Percentiles rank a stretch among this genome's conserved stretches.
phyloP scores from a whole-genome alignment of 2,329 filamentous ascomycete species.

The Penicillium verrucosum region DNA sequence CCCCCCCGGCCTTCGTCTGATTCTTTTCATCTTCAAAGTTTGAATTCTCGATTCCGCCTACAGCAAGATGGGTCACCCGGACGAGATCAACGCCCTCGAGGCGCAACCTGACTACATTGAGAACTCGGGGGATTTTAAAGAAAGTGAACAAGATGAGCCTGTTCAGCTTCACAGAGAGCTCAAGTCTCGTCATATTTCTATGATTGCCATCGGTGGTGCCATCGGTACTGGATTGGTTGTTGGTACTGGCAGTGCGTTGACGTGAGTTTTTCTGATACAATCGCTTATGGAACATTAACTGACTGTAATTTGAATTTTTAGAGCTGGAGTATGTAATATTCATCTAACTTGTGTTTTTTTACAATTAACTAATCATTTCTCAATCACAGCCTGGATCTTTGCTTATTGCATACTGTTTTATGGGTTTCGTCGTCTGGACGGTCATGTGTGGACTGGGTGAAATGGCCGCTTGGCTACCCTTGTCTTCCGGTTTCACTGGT shows the following conservation, averaged over 20 bases:
- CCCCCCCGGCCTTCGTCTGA: not conserved
- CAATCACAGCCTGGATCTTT: conserved; percentile 32
- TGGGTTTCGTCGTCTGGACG: conserved; percentile 36
- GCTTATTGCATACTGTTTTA: conserved; percentile 36
- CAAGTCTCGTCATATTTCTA: conserved; percentile 13
- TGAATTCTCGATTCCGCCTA: not conserved
- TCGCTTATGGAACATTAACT: not conserved
- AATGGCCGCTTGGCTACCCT: conserved; percentile 43
- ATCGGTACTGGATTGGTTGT: conserved; percentile 40
- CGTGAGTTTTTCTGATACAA: not conserved
- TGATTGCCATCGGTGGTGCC: conserved; percentile 40
- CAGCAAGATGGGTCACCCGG: conserved; percentile 11
- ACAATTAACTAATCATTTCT: conserved; percentile 15
- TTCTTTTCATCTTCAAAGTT: not conserved
- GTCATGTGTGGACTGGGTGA: conserved; percentile 35
- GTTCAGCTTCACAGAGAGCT: conserved; percentile 7
- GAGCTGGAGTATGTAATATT: conserved; percentile 3
- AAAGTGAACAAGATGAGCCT: conserved; percentile 4
- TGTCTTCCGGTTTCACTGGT: conserved; percentile 41
- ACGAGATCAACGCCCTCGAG: conserved; percentile 12
- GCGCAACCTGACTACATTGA: conserved; percentile 5
- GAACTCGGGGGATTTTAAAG: not conserved
- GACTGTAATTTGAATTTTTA: not conserved
- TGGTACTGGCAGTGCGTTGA: conserved; percentile 28
- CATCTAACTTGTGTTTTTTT: not conserved